Base-by-base conservation (phyloP, 1,139 yeast species). In the Nakaseomyces sp. region DNA sequence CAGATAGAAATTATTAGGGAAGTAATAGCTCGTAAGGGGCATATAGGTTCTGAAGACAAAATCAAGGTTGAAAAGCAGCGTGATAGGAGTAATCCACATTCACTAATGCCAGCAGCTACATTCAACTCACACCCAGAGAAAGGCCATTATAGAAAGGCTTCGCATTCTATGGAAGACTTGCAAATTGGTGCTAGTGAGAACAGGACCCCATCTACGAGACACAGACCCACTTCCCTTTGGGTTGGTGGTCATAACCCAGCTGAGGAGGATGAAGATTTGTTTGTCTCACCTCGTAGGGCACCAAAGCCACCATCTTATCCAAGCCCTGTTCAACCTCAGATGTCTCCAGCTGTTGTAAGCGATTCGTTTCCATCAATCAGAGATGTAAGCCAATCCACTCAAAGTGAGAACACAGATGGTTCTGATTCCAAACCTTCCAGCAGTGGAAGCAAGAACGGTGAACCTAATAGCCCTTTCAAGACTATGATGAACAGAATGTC, bases 1-100 rank as follows among this genome's bases (percentile, higher is more conserved):
- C 95, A 86, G 61, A 89, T 91, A 56, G 95, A 86, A 61, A 75
- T 78, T 38, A 72, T 89, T 53, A 64, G 64, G 45, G 63, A 64
- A 30, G 36, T 47, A 1, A 40, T 50, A n/a, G 37, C 31, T n/a
- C 37, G 45, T 2, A 39, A 40, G 24, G 42, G 42, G 5, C 20
- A 18, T 20, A 22, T 35, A 4, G 38, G 38, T 10, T 12, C 38
- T 8, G 28, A 35, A 12, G 38, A 35, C 8, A 22, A 20, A 13
- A 35, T 35, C 4, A 24, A 32, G 17, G 38, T 17, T 12, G 37
- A 20, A 10, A 40, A 24, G 16, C 8, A 19, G 17, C 31, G 30
- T 24, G 37, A 40, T 18, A 24, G 38, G 16, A 43, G 40, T 19
- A 18, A 22, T 7, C 37, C 48, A 8, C 45, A 40, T 31, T 53